These are phyloP conservation scores for Solanum hybrid DNA, from an alignment of 305 asterid species.

Conservation along the genomic window DNA sequence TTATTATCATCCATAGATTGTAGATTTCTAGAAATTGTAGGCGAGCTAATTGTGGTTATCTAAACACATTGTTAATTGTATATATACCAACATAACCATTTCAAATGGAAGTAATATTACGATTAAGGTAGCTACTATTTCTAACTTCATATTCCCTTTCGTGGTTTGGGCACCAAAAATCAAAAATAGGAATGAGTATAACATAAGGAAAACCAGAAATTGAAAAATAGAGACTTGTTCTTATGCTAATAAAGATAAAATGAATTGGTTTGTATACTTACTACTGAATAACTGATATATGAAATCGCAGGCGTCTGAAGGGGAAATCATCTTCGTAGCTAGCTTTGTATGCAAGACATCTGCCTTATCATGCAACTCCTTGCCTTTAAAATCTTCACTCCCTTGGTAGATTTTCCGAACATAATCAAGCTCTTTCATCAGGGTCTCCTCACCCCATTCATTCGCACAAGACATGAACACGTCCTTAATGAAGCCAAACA, in stretches of 20 bases:
- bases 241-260: not conserved
- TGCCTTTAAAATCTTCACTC: slow-evolving; percentile 78
- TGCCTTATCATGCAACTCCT: slow-evolving; percentile 39
- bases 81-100: not conserved
- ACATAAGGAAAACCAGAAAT: not conserved
- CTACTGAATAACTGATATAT: slow-evolving; percentile 66
- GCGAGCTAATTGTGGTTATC: not conserved
- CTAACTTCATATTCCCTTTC: not conserved
- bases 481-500: slow-evolving; percentile 93
- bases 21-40: not conserved
- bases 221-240: not conserved
- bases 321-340: slow-evolving; percentile 45
- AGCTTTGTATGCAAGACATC: slow-evolving; percentile 56
- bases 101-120: not conserved
- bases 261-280: slow-evolving; percentile 30
- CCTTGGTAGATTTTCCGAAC: slow-evolving; percentile 57
- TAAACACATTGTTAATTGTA: not conserved
- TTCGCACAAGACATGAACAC: slow-evolving; percentile 64
- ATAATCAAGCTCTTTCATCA: slow-evolving; percentile 65
- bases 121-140: slow-evolving; percentile 15
- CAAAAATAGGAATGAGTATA: not conserved
- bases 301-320: slow-evolving; percentile 60
- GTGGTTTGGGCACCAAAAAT: not conserved
- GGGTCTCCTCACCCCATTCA: slow-evolving; percentile 62
- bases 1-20: not conserved